Percentiles rank a stretch among this genome's conserved stretches.
phyloP scores from a whole-genome alignment of 495 filamentous ascomycete species.

The Penicillium mononematosum region DNA sequence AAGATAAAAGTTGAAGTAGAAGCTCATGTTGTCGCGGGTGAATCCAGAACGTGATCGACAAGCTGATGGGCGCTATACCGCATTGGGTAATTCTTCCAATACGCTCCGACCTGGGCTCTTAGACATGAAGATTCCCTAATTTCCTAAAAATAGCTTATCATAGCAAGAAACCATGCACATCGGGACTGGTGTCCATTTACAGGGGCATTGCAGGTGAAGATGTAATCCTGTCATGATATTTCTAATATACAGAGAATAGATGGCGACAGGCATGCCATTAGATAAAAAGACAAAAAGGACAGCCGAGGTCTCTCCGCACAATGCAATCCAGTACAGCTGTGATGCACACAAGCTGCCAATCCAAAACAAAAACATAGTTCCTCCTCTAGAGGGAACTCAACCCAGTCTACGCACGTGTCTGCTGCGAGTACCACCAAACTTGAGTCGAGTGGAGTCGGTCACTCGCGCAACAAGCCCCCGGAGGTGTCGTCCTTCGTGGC shows the following conservation, averaged over 20 bases:
- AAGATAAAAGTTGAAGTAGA: constrained; percentile 16
- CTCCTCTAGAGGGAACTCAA: constrained; percentile 32
- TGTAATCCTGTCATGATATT: constrained; percentile 9
- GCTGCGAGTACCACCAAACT: constrained; percentile 93
- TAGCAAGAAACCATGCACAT: neutral
- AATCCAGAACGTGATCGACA: constrained; percentile 34
- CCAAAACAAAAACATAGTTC: neutral
- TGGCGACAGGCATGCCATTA: constrained; percentile 12
- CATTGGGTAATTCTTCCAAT: constrained; percentile 18
- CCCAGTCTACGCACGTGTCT: constrained; percentile 77
- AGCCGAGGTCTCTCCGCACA: neutral
- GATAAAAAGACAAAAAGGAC: constrained; percentile 1
- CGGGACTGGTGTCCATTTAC: neutral
- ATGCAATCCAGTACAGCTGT: constrained; percentile 8
- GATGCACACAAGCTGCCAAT: neutral
- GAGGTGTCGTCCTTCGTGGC: constrained; percentile 73
- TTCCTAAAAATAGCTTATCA: neutral
- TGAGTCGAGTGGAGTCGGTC: constrained; percentile 79
- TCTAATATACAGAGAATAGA: constrained; percentile 28
- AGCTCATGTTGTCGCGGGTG: constrained; percentile 13
- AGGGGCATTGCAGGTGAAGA: neutral
- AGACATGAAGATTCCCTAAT: neutral
- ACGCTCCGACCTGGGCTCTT: neutral
- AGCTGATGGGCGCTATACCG: constrained; percentile 31
- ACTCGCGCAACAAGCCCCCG: constrained; percentile 71